These are phyloP conservation scores for Wickerhamomyces subpelliculosus DNA, from an alignment of 805 yeast genomes.

Conservation along the genomic window DNA sequence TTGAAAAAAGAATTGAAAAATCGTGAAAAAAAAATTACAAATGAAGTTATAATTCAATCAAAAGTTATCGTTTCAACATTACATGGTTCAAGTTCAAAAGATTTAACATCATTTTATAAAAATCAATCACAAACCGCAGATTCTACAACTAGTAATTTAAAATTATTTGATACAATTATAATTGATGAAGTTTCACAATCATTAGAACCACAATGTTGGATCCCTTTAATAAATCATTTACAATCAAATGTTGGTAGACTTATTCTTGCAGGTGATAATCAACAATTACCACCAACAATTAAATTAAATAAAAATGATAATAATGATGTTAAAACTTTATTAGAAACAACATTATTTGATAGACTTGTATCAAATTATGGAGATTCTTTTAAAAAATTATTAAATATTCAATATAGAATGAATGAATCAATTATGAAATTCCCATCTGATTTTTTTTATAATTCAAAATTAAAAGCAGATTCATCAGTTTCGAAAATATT, in stretches of 20 bases:
- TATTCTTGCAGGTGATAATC: slow-evolving; percentile 88
- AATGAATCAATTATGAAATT: slow-evolving; percentile 70
- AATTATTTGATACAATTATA: slow-evolving; percentile 68
- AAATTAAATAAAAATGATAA: slow-evolving; percentile 43
- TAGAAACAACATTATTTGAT: slow-evolving; percentile 76
- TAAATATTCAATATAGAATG: slow-evolving; percentile 86
- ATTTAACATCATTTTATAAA: slow-evolving; percentile 47
- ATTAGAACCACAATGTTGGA: slow-evolving; percentile 94
- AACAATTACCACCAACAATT: slow-evolving; percentile 87
- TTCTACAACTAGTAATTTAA: too few species aligned
- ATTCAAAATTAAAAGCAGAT: slow-evolving; percentile 55
- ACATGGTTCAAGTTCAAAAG: slow-evolving; percentile 81
- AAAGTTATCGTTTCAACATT: slow-evolving; percentile 76
- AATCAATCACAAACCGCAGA: too few species aligned
- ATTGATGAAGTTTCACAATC: slow-evolving; percentile 96
- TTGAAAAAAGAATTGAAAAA: slow-evolving; percentile 61
- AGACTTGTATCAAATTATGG: slow-evolving; percentile 50
- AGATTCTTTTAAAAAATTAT: slow-evolving; percentile 43
- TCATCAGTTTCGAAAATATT: slow-evolving; percentile 44
- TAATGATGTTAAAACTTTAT: slow-evolving; percentile 33
- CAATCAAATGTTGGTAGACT: slow-evolving; percentile 44
- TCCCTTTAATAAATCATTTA: slow-evolving; percentile 68
- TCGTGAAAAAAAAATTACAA: slow-evolving; percentile 59
- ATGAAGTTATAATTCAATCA: slow-evolving; percentile 50
- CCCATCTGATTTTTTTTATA: slow-evolving; percentile 63